phyloP scores from a whole-genome alignment of 495 filamentous ascomycete species.

The Aspergillus bridgeri region DNA sequence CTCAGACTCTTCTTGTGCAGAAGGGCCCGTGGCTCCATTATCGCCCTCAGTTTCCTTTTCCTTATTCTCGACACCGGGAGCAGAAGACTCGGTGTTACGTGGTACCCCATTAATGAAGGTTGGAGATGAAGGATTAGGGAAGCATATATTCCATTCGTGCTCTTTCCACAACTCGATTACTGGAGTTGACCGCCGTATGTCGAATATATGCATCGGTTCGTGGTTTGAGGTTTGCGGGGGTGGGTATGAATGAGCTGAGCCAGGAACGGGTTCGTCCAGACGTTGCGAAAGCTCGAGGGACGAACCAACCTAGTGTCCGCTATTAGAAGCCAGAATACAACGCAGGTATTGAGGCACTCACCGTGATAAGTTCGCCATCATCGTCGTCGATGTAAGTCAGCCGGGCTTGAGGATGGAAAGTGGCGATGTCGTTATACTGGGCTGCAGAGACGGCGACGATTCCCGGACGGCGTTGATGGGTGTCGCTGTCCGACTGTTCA shows the following conservation, averaged over 20 bases:
- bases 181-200: conserved; percentile 45
- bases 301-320: conserved; percentile 42
- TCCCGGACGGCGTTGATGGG: conserved; percentile 11
- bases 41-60: conserved; percentile 1
- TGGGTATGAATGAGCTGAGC: conserved; percentile 1
- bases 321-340: conserved; percentile 12
- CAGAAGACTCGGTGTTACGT: conserved; percentile 2
- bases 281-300: conserved; percentile 49
- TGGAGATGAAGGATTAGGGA: not conserved
- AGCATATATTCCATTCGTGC: conserved; percentile 26
- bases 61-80: not conserved
- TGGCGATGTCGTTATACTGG: conserved; percentile 49
- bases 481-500: not conserved
- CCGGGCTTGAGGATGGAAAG: conserved; percentile 45
- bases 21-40: conserved; percentile 3
- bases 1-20: conserved; percentile 18
- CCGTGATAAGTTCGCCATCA: conserved; percentile 52
- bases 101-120: conserved; percentile 1
- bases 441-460: conserved; percentile 39
- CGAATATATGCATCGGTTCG: conserved; percentile 44
- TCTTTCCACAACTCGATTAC: conserved; percentile 42
- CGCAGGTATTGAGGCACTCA: conserved; percentile 23
- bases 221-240: conserved; percentile 14
- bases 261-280: conserved; percentile 41
- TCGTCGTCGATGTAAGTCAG: conserved; percentile 55